Percentiles rank a stretch among this genome's conserved stretches.
These are phyloP conservation scores for Elongisporangium senticosum DNA, from an alignment of 352 stramenopile genomes.

Conservation along the genomic window DNA sequence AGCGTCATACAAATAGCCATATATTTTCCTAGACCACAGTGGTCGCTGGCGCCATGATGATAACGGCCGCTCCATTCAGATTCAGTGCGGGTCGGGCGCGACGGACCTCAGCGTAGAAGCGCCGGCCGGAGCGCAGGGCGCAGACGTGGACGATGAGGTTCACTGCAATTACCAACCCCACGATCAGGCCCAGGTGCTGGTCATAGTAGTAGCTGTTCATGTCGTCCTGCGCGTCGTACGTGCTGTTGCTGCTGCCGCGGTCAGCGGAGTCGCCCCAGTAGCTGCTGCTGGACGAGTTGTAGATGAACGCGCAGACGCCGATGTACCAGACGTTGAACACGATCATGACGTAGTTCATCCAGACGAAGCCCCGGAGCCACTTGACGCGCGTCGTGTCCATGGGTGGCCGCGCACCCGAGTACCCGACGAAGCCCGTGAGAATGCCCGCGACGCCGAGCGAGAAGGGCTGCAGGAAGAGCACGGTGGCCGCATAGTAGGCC, in stretches of 20 bases:
- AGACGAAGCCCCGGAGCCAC: slow-evolving; percentile 65
- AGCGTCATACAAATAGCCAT: background rate
- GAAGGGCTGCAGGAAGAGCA: slow-evolving; percentile 74
- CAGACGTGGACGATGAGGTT: slow-evolving; percentile 62
- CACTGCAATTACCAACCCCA: slow-evolving; percentile 39
- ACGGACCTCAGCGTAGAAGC: slow-evolving; percentile 32
- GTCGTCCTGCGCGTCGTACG: slow-evolving; percentile 12
- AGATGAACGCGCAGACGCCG: slow-evolving; percentile 31
- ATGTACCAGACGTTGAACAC: slow-evolving; percentile 63
- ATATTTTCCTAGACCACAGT: slow-evolving; percentile 7
- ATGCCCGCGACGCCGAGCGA: slow-evolving; percentile 51
- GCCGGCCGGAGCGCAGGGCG: slow-evolving; percentile 27
- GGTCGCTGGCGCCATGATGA: slow-evolving; percentile 8
- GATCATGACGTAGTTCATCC: slow-evolving; percentile 68
- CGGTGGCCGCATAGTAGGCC: slow-evolving; percentile 59
- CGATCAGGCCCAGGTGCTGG: slow-evolving; percentile 33
- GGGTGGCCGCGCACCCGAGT: slow-evolving; percentile 49
- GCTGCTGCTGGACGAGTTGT: slow-evolving; percentile 8
- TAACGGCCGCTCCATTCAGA: background rate
- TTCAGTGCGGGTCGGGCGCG: slow-evolving; percentile 5
- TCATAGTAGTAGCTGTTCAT: slow-evolving; percentile 27
- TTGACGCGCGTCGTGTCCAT: slow-evolving; percentile 56
- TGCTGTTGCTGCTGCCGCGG: slow-evolving; percentile 10
- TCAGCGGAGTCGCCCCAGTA: slow-evolving; percentile 1
- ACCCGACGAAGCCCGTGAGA: slow-evolving; percentile 58